These are phyloP conservation scores for Aegle marmelos DNA, from an alignment of 345 rosid species.

Conservation along the genomic window DNA sequence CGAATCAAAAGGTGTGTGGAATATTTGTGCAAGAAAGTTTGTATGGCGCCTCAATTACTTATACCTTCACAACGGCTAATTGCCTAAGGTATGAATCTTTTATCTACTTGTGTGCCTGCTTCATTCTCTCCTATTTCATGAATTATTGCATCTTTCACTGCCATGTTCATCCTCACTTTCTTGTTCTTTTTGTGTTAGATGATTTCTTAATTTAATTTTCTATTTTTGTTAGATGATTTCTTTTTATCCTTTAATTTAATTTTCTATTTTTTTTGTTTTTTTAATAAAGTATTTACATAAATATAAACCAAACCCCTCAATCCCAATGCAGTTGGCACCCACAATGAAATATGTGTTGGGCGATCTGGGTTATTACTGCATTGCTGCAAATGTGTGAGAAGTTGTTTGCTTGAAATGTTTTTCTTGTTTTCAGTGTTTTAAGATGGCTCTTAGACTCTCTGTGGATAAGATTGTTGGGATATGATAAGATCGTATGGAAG, in stretches of 20 bases:
- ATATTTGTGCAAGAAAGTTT: slow-evolving; percentile 37
- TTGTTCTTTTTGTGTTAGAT: neutral
- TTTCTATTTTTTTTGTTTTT: too few relatives aligned
- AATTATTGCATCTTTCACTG: neutral
- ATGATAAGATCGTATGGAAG: neutral
- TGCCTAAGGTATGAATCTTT: slow-evolving; percentile 42
- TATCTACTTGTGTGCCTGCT: neutral
- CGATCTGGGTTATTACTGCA: neutral
- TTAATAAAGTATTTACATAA: neutral
- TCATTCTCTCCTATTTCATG: neutral
- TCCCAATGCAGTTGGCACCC: neutral
- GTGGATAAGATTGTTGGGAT: neutral
- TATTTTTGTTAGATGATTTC: neutral
- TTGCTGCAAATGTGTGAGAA: neutral
- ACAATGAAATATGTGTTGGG: neutral
- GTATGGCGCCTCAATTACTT: slow-evolving; percentile 42
- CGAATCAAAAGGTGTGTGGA: slow-evolving; percentile 29
- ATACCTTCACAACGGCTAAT: slow-evolving; percentile 42
- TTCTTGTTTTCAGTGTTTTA: neutral
- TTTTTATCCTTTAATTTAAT: too few relatives aligned
- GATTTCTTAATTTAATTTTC: neutral
- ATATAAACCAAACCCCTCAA: neutral
- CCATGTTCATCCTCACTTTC: neutral
- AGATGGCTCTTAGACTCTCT: neutral
- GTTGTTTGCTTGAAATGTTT: neutral